phyloP scores from a whole-genome alignment of 805 yeast genomes.

The Kazachstania viticola region DNA sequence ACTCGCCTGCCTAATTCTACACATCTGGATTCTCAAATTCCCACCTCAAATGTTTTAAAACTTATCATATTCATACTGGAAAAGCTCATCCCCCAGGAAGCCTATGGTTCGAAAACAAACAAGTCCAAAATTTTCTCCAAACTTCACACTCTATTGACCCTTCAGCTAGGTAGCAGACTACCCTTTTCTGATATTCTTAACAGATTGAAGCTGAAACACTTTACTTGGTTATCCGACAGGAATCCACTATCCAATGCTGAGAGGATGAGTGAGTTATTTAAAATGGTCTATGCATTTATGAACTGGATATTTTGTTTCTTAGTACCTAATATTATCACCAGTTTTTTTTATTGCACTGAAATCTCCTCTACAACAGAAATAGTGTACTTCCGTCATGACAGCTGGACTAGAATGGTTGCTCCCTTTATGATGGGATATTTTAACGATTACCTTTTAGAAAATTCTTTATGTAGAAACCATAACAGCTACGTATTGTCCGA shows the following conservation, averaged over 20 bases:
- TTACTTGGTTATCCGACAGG: constrained; percentile 43
- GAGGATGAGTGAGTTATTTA: too few species aligned
- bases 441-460: constrained; percentile 25
- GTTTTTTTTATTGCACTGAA: constrained; percentile 61
- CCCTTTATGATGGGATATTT: constrained; percentile 36
- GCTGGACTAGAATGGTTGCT: constrained; percentile 40
- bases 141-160: constrained; percentile 29
- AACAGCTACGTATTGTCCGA: constrained; percentile 12
- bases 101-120: constrained; percentile 45
- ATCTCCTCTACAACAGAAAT: constrained; percentile 31
- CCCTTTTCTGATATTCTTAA: constrained; percentile 24
- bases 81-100: constrained; percentile 37
- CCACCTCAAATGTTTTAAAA: constrained; percentile 26
- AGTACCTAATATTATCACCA: constrained; percentile 35
- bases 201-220: constrained; percentile 28
- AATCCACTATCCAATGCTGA: too few species aligned
- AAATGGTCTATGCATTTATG: constrained; percentile 35
- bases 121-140: constrained; percentile 29
- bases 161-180: constrained; percentile 30
- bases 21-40: constrained; percentile 2
- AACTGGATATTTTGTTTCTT: constrained; percentile 46
- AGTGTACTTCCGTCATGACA: constrained; percentile 43
- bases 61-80: constrained; percentile 35
- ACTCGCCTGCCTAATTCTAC: too few species aligned
- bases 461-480: constrained; percentile 11